Evolutionary conservation across 1,284 basidiomycete species (phyloP).

Genomic region (Cutaneotrichosporon sp.): DNA sequence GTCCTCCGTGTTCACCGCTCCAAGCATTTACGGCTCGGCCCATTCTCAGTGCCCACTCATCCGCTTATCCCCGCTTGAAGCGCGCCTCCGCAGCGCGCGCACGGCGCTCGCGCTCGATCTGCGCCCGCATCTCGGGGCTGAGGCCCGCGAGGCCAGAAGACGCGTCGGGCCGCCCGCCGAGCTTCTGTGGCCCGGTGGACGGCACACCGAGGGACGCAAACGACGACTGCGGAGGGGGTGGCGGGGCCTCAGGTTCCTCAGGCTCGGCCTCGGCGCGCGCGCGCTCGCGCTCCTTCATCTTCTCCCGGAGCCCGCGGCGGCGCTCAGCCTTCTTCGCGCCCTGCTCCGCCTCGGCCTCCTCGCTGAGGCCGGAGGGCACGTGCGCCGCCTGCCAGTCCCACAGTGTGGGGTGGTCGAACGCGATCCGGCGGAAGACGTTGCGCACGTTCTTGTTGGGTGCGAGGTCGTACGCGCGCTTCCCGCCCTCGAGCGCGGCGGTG

Average conservation of each 20-base stretch:
- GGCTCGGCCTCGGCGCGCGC: conserved; percentile 53
- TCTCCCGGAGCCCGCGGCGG: conserved; percentile 80
- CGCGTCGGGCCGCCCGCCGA: conserved; percentile 67
- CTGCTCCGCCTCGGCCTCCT: conserved; percentile 79
- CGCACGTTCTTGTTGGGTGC: conserved; percentile 69
- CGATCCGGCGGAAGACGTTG: conserved; percentile 83
- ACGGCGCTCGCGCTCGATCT: conserved; percentile 86
- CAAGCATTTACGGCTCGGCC: no score
- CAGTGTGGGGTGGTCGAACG: conserved; percentile 76
- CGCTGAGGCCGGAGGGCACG: conserved; percentile 79
- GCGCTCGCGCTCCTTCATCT: conserved; percentile 74
- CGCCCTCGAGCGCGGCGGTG: conserved; percentile 59
- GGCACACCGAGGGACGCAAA: conserved; percentile 17
- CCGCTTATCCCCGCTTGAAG: conserved; percentile 23
- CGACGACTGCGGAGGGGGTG: background rate
- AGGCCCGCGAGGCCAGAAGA: conserved; percentile 63
- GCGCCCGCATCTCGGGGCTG: conserved; percentile 84
- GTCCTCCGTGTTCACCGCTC: no score
- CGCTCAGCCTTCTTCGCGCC: conserved; percentile 82
- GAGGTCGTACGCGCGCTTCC: conserved; percentile 81
- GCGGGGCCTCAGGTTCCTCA: conserved; percentile 24
- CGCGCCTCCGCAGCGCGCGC: conserved; percentile 89
- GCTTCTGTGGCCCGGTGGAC: conserved; percentile 61
- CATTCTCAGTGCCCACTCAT: no score
- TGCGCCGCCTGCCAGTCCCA: conserved; percentile 87